Evolutionary conservation across 208 protist genomes (phyloP).

Genomic region (Trypanosoma caninum): DNA sequence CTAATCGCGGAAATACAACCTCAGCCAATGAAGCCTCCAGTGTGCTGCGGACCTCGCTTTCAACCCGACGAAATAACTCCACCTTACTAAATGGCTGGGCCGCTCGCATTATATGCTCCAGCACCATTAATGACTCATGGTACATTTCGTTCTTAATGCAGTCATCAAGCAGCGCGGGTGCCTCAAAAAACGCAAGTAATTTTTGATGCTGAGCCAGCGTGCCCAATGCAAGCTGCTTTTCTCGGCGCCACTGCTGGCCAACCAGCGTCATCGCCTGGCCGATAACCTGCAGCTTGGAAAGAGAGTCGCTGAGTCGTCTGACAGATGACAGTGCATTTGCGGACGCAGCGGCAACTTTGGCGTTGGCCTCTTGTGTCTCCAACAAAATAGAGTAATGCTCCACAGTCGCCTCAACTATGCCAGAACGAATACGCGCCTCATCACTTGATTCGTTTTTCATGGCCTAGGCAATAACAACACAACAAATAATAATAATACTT

Average conservation of each 20-base stretch:
- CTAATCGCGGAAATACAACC: constrained; percentile 61
- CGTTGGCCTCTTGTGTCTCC: constrained; percentile 52
- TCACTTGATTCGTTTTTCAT: constrained; percentile 29
- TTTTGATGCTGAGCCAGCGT: constrained; percentile 58
- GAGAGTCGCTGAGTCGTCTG: constrained; percentile 38
- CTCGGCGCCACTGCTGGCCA: constrained; percentile 57
- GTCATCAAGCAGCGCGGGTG: constrained; percentile 54
- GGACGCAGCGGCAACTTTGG: constrained; percentile 28
- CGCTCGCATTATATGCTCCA: constrained; percentile 59
- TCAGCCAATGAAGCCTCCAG: constrained; percentile 39
- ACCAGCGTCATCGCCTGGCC: constrained; percentile 38
- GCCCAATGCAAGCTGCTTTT: constrained; percentile 43
- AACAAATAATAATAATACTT: neutral
- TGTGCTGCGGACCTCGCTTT: constrained; percentile 9
- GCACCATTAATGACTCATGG: constrained; percentile 68
- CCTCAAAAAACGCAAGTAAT: constrained; percentile 69
- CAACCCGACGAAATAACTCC: constrained; percentile 24
- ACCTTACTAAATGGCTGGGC: constrained; percentile 19
- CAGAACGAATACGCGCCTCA: constrained; percentile 41
- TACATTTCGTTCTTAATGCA: constrained; percentile 76
- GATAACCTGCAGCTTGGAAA: constrained; percentile 46
- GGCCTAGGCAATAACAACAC: neutral
- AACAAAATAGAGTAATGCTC: constrained; percentile 62
- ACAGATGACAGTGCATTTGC: constrained; percentile 34
- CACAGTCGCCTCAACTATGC: constrained; percentile 64